Evolutionary conservation across 441 rosid species (phyloP).

Genomic region (Populus tomentosa): DNA sequence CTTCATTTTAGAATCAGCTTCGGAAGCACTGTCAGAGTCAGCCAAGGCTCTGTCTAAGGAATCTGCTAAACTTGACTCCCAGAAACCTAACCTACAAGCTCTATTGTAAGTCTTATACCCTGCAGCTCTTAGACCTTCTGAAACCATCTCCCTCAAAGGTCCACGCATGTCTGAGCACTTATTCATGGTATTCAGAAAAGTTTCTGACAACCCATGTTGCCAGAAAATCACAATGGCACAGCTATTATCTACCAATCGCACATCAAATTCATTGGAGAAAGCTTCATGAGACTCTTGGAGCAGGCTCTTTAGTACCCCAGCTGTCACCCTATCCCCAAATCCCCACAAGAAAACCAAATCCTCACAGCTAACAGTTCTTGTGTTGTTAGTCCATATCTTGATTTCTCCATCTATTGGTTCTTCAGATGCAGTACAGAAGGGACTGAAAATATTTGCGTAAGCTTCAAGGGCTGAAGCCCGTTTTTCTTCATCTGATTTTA

Average conservation of each 20-base stretch:
- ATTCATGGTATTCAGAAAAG: conserved; percentile 42
- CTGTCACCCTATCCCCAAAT: conserved; percentile 38
- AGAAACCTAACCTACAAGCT: conserved; percentile 58
- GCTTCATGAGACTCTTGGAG: conserved; percentile 53
- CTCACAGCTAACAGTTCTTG: conserved; percentile 48
- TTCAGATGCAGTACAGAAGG: conserved; percentile 19
- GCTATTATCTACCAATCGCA: conserved; percentile 55
- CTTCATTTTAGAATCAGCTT: conserved; percentile 26
- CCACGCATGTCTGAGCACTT: conserved; percentile 36
- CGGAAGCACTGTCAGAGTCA: conserved; percentile 17
- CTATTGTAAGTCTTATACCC: conserved; percentile 50
- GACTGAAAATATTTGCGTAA: conserved; percentile 31
- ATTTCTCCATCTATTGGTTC: conserved; percentile 39
- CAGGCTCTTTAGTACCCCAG: conserved; percentile 50
- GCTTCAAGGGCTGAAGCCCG: conserved; percentile 29
- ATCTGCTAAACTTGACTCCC: conserved; percentile 60
- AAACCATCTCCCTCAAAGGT: conserved; percentile 54
- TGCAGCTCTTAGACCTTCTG: conserved; percentile 61
- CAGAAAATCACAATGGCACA: conserved; percentile 74
- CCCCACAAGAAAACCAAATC: conserved; percentile 84
- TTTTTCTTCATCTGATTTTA: conserved; percentile 24
- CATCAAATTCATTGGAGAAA: conserved; percentile 47
- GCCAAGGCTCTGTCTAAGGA: conserved; percentile 55
- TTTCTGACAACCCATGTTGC: conserved; percentile 41
- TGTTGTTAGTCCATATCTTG: conserved; percentile 51